Evolutionary conservation across 805 yeast species (phyloP).

Genomic region (Pichia heedii): DNA sequence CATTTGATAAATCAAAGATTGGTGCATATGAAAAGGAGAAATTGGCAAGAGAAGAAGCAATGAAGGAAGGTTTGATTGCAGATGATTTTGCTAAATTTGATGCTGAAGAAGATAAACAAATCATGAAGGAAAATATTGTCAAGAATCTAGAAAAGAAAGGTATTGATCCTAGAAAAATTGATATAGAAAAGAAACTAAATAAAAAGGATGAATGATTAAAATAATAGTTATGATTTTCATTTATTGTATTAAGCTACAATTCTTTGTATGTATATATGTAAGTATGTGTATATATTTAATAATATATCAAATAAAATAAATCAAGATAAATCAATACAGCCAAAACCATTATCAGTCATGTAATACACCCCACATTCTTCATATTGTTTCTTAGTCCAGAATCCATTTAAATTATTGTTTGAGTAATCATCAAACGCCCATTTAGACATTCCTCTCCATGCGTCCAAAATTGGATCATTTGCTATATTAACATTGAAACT

Average conservation of each 20-base stretch:
- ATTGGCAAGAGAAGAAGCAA: slow-evolving; percentile 69
- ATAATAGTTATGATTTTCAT: too few relatives aligned
- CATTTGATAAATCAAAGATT: slow-evolving; percentile 76
- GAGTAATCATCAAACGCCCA: slow-evolving; percentile 50
- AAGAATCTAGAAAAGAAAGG: slow-evolving; percentile 61
- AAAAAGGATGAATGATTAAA: slow-evolving; percentile 4
- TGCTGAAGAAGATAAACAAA: slow-evolving; percentile 61
- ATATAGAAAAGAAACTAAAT: slow-evolving; percentile 21
- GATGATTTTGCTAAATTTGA: slow-evolving; percentile 83
- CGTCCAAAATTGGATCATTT: slow-evolving; percentile 59
- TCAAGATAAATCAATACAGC: slow-evolving; percentile 28
- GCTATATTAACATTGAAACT: slow-evolving; percentile 56
- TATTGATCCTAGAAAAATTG: slow-evolving; percentile 48
- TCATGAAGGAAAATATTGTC: slow-evolving; percentile 62
- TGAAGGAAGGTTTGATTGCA: slow-evolving; percentile 70
- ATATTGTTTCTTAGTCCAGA: slow-evolving; percentile 55
- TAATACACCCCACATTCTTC: slow-evolving; percentile 87
- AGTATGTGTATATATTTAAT: not conserved
- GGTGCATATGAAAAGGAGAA: slow-evolving; percentile 83
- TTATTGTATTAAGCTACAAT: not conserved
- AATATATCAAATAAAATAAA: too few relatives aligned
- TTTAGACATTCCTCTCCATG: slow-evolving; percentile 92
- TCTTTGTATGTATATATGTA: not conserved
- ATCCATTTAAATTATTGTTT: slow-evolving; percentile 28
- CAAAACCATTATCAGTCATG: slow-evolving; percentile 75